Percentiles rank a stretch among this genome's conserved stretches.
Conservation (phyloP, 805 yeast genomes). For the Metschnikowia borealis region DNA sequence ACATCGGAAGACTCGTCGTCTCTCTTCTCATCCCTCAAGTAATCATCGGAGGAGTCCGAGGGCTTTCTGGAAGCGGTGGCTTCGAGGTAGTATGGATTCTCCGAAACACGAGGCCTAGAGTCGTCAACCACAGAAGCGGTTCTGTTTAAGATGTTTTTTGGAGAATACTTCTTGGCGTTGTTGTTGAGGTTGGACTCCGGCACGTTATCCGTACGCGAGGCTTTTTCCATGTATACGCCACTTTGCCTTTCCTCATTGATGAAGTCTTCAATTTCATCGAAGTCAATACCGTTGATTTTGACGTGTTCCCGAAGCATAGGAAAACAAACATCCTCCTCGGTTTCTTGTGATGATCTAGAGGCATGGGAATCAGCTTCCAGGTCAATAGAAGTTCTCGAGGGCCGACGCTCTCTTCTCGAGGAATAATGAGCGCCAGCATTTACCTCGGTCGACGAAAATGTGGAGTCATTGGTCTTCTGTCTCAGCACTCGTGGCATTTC, state of each 20-base stretch:
- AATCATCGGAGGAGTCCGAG: conserved; percentile 25
- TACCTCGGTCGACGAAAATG: conserved; percentile 7
- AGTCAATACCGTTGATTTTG: conserved; percentile 74
- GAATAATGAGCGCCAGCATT: conserved; percentile 14
- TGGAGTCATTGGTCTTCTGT: conserved; percentile 18
- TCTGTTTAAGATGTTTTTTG: conserved; percentile 34
- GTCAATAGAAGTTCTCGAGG: conserved; percentile 42
- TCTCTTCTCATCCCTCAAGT: conserved; percentile 16
- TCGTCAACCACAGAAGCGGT: conserved; percentile 1
- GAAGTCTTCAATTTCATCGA: conserved; percentile 84
- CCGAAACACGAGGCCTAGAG: neutral
- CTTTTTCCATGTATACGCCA: conserved; percentile 21
- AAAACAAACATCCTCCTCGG: conserved; percentile 96
- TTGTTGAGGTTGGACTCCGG: conserved; percentile 30
- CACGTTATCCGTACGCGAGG: conserved; percentile 24
- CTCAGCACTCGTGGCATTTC: conserved; percentile 30
- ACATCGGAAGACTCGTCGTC: conserved; percentile 28
- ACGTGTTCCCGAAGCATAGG: conserved; percentile 74
- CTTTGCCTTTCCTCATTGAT: conserved; percentile 57
- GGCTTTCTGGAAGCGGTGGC: conserved; percentile 5
- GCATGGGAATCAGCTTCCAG: conserved; percentile 70
- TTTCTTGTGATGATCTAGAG: conserved; percentile 78
- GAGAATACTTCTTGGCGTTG: conserved; percentile 64
- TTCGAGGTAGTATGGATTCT: neutral
- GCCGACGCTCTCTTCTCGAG: conserved; percentile 28